Percentiles rank a stretch among this genome's conserved stretches.
These are phyloP conservation scores for Ustulina deusta DNA, from an alignment of 2,329 filamentous ascomycete genomes.

Conservation along the genomic window DNA sequence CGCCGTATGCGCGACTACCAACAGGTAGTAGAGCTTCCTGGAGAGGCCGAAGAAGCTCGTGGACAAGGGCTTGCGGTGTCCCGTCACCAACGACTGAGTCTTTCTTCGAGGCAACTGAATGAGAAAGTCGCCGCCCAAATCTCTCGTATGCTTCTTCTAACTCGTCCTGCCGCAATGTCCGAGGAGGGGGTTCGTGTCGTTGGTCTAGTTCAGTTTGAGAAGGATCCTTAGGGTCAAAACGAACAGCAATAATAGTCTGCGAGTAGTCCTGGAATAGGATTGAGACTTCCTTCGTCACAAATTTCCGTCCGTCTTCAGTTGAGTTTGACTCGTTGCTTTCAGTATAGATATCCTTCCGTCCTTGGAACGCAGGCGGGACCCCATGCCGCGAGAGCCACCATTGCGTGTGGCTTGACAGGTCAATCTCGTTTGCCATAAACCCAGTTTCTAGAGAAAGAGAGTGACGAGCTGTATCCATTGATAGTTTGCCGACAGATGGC, in stretches of 20 bases:
- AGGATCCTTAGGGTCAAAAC: constrained; percentile 80
- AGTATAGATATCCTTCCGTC: constrained; percentile 83
- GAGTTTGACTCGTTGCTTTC: constrained; percentile 84
- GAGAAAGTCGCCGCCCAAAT: constrained; percentile 82
- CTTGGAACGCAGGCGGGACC: constrained; percentile 84
- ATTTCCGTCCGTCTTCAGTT: constrained; percentile 75
- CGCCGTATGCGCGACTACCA: constrained; percentile 90
- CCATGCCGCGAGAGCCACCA: constrained; percentile 91
- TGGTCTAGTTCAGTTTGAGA: constrained; percentile 83
- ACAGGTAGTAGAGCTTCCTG: constrained; percentile 82
- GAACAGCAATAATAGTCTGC: constrained; percentile 86
- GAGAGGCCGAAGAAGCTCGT: constrained; percentile 80
- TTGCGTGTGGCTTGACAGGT: constrained; percentile 76
- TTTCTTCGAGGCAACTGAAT: constrained; percentile 77
- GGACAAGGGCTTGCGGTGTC: constrained; percentile 79
- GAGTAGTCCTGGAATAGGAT: constrained; percentile 97
- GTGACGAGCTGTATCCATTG: constrained; percentile 80
- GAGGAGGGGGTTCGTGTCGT: constrained; percentile 85
- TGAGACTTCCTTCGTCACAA: constrained; percentile 82
- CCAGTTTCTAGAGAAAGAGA: constrained; percentile 80
- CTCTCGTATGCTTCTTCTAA: constrained; percentile 86
- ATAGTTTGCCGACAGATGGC: constrained; percentile 64
- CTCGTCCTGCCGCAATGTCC: constrained; percentile 87
- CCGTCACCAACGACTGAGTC: constrained; percentile 87
- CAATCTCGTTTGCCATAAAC: constrained; percentile 88